Conservation (phyloP, 2,329 filamentous ascomycete genomes). For the Colletotrichum navitas region DNA sequence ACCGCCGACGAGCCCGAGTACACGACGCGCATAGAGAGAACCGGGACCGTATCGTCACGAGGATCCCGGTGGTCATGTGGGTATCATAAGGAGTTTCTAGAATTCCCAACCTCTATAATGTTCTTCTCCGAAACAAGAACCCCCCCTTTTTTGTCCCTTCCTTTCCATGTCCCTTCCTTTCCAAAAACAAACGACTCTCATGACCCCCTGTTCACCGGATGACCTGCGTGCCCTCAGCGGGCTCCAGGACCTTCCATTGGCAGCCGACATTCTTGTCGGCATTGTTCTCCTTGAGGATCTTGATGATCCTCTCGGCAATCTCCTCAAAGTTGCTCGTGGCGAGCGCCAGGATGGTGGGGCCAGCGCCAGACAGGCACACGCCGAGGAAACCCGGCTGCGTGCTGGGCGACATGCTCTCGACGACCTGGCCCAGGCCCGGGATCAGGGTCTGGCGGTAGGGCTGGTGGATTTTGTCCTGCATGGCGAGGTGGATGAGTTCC, state of each 20-base stretch:
- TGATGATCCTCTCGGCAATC: constrained; percentile 85
- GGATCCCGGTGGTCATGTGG: not conserved
- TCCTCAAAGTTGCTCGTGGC: constrained; percentile 90
- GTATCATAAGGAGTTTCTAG: constrained; percentile 16
- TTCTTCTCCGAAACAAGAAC: not conserved
- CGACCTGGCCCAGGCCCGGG: constrained; percentile 89
- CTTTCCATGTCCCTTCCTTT: not conserved
- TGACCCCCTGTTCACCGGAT: constrained; percentile 44
- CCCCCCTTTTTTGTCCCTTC: not conserved
- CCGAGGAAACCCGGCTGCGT: constrained; percentile 90
- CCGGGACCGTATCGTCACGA: not conserved
- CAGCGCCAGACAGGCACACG: constrained; percentile 94
- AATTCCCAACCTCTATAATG: constrained; percentile 3
- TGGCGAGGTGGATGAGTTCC: constrained; percentile 94
- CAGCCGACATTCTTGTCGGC: constrained; percentile 77
- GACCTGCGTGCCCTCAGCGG: constrained; percentile 77
- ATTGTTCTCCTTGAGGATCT: constrained; percentile 74
- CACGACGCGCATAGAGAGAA: not conserved
- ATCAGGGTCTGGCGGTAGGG: constrained; percentile 94
- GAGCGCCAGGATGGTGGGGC: constrained; percentile 92
- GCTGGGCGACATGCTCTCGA: constrained; percentile 89
- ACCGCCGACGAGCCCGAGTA: not conserved
- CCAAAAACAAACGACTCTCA: not conserved
- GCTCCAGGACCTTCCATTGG: constrained; percentile 88
- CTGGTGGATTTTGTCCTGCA: constrained; percentile 99